Conservation (phyloP, 306 rosid genomes). For the Macrotyloma uniflorum region DNA sequence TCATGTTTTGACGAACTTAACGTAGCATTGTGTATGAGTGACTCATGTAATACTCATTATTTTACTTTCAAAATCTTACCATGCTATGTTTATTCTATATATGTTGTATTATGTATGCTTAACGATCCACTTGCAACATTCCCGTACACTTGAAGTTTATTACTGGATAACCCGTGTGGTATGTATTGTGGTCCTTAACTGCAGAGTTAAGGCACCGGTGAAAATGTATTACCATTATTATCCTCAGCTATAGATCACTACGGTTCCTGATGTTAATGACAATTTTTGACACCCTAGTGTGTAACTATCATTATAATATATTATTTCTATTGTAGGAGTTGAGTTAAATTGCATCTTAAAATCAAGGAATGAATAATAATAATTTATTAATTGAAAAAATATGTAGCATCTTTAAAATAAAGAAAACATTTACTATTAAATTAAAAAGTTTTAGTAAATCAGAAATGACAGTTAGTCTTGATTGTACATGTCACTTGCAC, state of each 20-base stretch:
- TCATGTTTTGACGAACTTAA: conserved; percentile 34
- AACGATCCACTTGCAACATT: conserved; percentile 35
- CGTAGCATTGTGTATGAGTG: conserved; percentile 19
- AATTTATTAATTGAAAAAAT: neutral
- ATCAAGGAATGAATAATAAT: neutral
- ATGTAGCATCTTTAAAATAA: neutral
- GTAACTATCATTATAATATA: neutral
- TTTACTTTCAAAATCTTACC: conserved; percentile 30
- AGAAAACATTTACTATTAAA: neutral
- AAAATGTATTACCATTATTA: conserved; percentile 2
- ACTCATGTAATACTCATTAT: conserved; percentile 27
- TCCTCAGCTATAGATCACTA: neutral
- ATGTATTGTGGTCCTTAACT: conserved; percentile 37
- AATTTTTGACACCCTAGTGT: conserved; percentile 8
- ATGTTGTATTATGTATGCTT: conserved; percentile 35
- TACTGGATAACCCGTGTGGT: conserved; percentile 44
- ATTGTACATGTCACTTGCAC: too few relatives aligned
- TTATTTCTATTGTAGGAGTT: neutral
- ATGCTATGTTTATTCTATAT: conserved; percentile 25
- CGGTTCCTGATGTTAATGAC: too few relatives aligned
- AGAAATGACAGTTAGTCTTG: too few relatives aligned
- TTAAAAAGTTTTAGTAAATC: too few relatives aligned
- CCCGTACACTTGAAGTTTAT: conserved; percentile 40
- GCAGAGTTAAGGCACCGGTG: conserved; percentile 53
- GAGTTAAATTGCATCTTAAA: neutral